Evolutionary conservation across 2,329 filamentous ascomycete genomes (phyloP), one percentile per base, ranked within the genome.

Genomic region (Penicillium crustosum): DNA sequence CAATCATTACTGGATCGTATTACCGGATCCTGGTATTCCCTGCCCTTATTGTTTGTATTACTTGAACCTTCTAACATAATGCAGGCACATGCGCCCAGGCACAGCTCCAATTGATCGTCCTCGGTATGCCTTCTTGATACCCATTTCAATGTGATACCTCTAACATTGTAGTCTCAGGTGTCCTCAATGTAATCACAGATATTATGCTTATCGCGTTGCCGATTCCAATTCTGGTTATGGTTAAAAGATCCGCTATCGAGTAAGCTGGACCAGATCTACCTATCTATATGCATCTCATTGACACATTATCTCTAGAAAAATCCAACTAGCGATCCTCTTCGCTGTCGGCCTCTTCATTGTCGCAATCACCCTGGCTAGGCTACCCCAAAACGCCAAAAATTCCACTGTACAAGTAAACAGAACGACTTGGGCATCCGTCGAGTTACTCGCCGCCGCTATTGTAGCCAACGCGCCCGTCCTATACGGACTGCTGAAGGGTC

Each of bases 261-360:
- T 61, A 44, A 49, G 56, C 31, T 42, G 38, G 17, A 3, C 21
- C 39, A 25, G 2, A 41, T 19, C 6, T 35, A 17, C 15, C 13
- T 17, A 35, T 17, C 5, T 9, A 42, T n/a, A 53, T 42, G 23
- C n/a, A 53, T 52, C 17, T 45, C 13, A 15, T 38, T 57, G 21
- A 59, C 49, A 12, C 6, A 1, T 25, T 51, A 6, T 23, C 33
- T 42, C 9, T 6, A 61, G 59, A 38, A 61, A 61, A 45, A 17
- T 61, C 29, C 60, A 62, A 39, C 50, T 62, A 13, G 47, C 53
- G 8, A 15, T 38, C 31, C 51, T 62, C 19, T 60, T 62, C 39
- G 48, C 50, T n/a, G 54, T 62, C 47, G 60, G 60, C 13, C 33
- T 62, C 21, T 62, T 62, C 35, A 62, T 62, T 21, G 60, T 62